These are phyloP conservation scores for Melampsora americana DNA, from an alignment of 1,284 basidiomycete species.

Conservation along the genomic window DNA sequence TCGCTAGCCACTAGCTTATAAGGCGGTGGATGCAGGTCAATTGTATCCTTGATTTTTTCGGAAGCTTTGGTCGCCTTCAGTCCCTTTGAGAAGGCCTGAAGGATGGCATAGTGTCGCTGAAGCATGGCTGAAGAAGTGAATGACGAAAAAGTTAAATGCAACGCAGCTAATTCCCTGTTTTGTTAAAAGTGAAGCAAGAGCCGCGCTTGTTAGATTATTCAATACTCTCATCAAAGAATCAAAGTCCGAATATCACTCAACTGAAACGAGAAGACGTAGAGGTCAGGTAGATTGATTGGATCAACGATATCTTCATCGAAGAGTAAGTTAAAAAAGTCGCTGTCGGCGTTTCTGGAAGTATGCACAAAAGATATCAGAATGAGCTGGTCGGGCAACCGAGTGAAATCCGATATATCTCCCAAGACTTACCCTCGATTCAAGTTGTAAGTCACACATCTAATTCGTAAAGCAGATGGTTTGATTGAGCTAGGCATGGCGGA, in stretches of 20 bases:
- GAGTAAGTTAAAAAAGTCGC: conserved; percentile 25
- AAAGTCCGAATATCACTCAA: neutral
- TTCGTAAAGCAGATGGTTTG: conserved; percentile 1
- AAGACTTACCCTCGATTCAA: conserved; percentile 31
- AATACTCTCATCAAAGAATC: neutral
- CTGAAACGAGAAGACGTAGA: conserved; percentile 41
- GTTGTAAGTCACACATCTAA: conserved; percentile 43
- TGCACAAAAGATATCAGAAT: conserved; percentile 1
- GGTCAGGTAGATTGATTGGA: conserved; percentile 24
- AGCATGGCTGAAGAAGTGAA: conserved; percentile 16
- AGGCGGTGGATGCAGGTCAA: conserved; percentile 2
- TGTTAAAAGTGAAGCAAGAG: neutral
- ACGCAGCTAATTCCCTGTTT: conserved; percentile 29
- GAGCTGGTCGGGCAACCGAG: neutral
- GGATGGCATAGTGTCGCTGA: conserved; percentile 30
- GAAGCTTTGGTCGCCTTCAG: conserved; percentile 16
- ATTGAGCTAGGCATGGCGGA: neutral
- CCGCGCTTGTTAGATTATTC: conserved; percentile 8
- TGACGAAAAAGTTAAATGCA: conserved; percentile 38
- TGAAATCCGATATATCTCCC: no score
- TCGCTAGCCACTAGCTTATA: conserved; percentile 24
- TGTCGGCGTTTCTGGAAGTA: conserved; percentile 4
- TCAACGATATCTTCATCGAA: conserved; percentile 18
- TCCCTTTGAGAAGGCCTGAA: conserved; percentile 29
- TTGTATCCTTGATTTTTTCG: neutral